Conservation (phyloP, 768 basidiomycete species). For the Cantharellus anzutake region DNA sequence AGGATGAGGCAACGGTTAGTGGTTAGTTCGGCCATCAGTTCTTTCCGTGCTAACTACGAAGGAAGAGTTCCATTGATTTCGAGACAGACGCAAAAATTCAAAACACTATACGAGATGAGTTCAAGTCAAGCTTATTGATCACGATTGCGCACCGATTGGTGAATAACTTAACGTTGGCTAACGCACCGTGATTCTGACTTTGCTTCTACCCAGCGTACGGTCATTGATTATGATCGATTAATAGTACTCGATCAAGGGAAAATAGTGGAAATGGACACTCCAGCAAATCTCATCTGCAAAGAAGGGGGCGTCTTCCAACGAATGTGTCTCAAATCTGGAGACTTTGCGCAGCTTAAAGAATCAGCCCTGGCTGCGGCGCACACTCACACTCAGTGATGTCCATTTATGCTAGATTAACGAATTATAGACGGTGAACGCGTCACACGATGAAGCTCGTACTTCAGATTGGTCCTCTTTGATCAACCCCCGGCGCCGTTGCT, state of each 20-base stretch:
- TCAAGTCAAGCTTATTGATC: conserved; percentile 33
- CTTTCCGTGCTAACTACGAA: no score
- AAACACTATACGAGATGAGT: conserved; percentile 70
- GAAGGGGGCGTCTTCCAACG: conserved; percentile 25
- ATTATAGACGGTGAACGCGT: neutral
- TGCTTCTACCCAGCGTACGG: conserved; percentile 24
- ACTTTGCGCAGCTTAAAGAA: conserved; percentile 5
- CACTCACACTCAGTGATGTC: neutral
- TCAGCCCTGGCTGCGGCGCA: neutral
- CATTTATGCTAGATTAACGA: neutral
- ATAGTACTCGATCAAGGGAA: conserved; percentile 20
- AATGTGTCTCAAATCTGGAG: conserved; percentile 9
- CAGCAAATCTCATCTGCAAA: conserved; percentile 42
- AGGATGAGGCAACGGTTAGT: neutral
- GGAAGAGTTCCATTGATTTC: conserved; percentile 62
- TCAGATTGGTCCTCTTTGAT: neutral
- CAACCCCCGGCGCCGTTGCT: neutral
- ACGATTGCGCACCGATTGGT: conserved; percentile 48
- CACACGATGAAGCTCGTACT: neutral
- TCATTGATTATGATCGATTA: conserved; percentile 65
- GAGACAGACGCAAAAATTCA: conserved; percentile 85
- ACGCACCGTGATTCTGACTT: neutral
- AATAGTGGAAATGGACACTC: conserved; percentile 54
- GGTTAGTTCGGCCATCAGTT: neutral
- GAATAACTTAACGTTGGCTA: neutral